Base-by-base conservation (phyloP, 495 filamentous ascomycete species). In the Penicillium macrosclerotiorum region DNA sequence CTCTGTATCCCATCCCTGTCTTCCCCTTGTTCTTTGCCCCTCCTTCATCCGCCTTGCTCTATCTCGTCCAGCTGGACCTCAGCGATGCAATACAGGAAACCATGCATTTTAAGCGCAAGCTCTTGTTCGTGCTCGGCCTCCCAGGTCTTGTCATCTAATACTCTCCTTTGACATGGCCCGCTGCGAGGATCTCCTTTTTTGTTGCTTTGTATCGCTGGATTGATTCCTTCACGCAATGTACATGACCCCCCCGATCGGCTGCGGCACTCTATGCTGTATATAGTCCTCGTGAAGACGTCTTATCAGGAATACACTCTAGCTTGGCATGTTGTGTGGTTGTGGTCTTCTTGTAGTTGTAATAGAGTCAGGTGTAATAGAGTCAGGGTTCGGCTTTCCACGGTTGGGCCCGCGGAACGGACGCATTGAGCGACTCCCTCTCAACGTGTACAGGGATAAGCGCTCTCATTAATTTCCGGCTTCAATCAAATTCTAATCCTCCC, bases 181-280 rank as follows among this genome's bases (percentile, higher is more conserved):
- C 24, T 8, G 22, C 16, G 13, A 18, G 29, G 38, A 36, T 35
- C 18, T 29, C 25, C 12, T 29, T 29, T 29, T 22, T 37, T n/a
- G n/a, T n/a, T n/a, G n/a, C n/a, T n/a, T 22, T 25, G 35, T 35
- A 36, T 49, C 40, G 31, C 45, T 49, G 42, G 42, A 40, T 42
- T 51, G 47, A 49, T 42, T 51, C 42, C 47, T 26, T 13, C 38
- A 32, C 57, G 54, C 61, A 59, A 63, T 68, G 62, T 67, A 68
- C 52, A 64, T 64, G 60, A 59, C 60, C 43, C n/a, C n/a, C 32
- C 42, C 31, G 37, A 42, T 49, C 24, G 36, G 44, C 43, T 42
- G 42, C 52, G 55, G 60, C 57, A 51, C 51, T 58, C 49, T 47
- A 52, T 58, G 57, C 59, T 68, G 63, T 72, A 68, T 48, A 69